These are phyloP conservation scores for Glonium stellatum DNA, from an alignment of 495 filamentous ascomycete genomes.

Conservation along the genomic window DNA sequence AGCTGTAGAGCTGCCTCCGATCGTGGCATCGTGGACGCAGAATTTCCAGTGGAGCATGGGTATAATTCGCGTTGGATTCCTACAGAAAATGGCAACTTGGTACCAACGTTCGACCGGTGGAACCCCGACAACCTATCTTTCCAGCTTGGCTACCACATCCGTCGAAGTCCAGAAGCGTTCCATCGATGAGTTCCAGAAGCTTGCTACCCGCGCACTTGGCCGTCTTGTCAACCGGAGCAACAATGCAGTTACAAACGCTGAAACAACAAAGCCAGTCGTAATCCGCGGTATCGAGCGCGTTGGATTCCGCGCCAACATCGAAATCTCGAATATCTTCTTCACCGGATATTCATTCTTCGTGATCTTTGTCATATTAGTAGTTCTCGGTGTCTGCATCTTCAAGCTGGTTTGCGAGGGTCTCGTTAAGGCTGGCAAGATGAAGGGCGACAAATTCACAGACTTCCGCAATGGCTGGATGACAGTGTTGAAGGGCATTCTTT, in stretches of 20 bases:
- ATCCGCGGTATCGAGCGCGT: slow-evolving; percentile 86
- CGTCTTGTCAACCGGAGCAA: slow-evolving; percentile 48
- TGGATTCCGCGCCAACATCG: slow-evolving; percentile 76
- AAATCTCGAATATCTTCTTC: slow-evolving; percentile 88
- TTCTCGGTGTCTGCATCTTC: slow-evolving; percentile 67
- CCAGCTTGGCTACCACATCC: slow-evolving; percentile 64
- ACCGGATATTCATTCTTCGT: slow-evolving; percentile 88
- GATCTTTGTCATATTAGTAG: slow-evolving; percentile 67
- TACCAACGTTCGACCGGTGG: slow-evolving; percentile 94
- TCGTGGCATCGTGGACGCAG: slow-evolving; percentile 91
- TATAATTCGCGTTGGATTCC: slow-evolving; percentile 80
- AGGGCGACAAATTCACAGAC: slow-evolving; percentile 81
- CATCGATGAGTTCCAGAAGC: slow-evolving; percentile 36
- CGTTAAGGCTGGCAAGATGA: slow-evolving; percentile 68
- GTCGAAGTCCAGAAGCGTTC: slow-evolving; percentile 78
- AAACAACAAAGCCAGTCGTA: slow-evolving; percentile 49
- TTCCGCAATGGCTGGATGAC: slow-evolving; percentile 89
- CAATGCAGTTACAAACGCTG: slow-evolving; percentile 36
- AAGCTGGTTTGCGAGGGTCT: slow-evolving; percentile 71
- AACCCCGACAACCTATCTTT: slow-evolving; percentile 71
- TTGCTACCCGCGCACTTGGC: slow-evolving; percentile 43
- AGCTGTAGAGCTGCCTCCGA: slow-evolving; percentile 76
- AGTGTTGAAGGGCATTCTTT: slow-evolving; percentile 85
- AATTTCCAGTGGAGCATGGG: slow-evolving; percentile 99
- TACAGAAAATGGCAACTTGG: slow-evolving; percentile 87